phyloP scores from a whole-genome alignment of 2,329 filamentous ascomycete genomes.

The Purpureocillium takamizusanense region DNA sequence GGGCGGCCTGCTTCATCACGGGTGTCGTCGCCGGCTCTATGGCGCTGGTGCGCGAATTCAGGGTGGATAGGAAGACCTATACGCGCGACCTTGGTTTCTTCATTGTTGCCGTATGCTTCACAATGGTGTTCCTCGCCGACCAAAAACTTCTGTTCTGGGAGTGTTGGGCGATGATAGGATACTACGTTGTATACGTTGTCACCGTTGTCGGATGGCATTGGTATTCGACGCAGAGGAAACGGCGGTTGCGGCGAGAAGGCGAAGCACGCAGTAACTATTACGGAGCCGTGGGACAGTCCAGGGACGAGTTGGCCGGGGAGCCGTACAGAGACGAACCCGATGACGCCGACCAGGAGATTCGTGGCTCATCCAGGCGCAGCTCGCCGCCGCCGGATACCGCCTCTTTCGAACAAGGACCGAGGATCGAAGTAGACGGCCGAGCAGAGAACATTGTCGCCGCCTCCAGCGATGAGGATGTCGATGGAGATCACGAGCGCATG shows the following conservation, averaged over 20 bases:
- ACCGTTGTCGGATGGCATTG: constrained; percentile 92
- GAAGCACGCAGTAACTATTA: constrained; percentile 69
- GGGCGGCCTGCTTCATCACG: constrained; percentile 91
- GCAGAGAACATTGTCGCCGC: constrained; percentile 24
- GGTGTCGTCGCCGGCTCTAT: constrained; percentile 94
- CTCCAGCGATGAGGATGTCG: constrained; percentile 34
- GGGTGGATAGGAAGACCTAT: constrained; percentile 82
- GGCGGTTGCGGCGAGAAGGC: constrained; percentile 55
- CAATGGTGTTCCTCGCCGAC: constrained; percentile 79
- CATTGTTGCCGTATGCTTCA: constrained; percentile 75
- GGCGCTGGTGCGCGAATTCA: constrained; percentile 92
- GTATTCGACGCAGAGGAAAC: constrained; percentile 57
- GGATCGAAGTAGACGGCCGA: constrained; percentile 36
- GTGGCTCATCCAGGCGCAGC: constrained; percentile 7
- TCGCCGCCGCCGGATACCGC: constrained; percentile 26
- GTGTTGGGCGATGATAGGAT: constrained; percentile 79
- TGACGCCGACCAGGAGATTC: constrained; percentile 14
- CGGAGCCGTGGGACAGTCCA: constrained; percentile 36
- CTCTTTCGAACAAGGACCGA: constrained; percentile 33
- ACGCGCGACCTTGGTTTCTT: constrained; percentile 90
- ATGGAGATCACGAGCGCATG: constrained; percentile 50
- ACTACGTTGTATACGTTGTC: constrained; percentile 82
- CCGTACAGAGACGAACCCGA: constrained; percentile 55
- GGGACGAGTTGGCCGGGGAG: constrained; percentile 45
- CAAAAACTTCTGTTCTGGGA: constrained; percentile 82